These are phyloP conservation scores for Fusarium udum DNA, from an alignment of 2,329 filamentous ascomycete species.

Conservation along the genomic window DNA sequence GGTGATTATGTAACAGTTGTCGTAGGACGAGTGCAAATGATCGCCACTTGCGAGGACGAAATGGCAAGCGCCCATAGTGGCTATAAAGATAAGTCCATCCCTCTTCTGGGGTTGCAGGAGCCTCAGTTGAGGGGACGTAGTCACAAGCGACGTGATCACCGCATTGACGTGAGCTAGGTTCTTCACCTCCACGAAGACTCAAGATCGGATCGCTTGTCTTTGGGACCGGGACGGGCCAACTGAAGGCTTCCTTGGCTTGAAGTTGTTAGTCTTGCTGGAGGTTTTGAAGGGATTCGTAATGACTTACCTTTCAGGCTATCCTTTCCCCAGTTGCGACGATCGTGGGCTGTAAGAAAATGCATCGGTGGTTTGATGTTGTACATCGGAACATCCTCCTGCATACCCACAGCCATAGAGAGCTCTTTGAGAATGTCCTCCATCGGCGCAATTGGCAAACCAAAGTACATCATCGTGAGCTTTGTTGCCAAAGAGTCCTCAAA, in stretches of 20 bases:
- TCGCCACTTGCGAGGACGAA: slow-evolving; percentile 32
- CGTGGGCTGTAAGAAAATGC: slow-evolving; percentile 47
- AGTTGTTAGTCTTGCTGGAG: not conserved
- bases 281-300: rapidly evolving
- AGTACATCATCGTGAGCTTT: slow-evolving; percentile 59
- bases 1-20: slow-evolving; percentile 32
- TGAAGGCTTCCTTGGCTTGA: slow-evolving; percentile 16
- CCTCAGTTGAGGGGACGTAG: slow-evolving; percentile 1
- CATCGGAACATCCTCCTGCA: slow-evolving; percentile 8
- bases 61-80: slow-evolving; percentile 46
- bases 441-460: slow-evolving; percentile 57
- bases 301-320: slow-evolving; percentile 37
- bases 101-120: not conserved
- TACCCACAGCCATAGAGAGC: slow-evolving; percentile 31
- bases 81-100: slow-evolving; percentile 40
- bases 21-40: slow-evolving; percentile 37
- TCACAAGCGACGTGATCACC: not conserved
- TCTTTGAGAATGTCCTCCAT: slow-evolving; percentile 38
- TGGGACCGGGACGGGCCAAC: slow-evolving; percentile 5
- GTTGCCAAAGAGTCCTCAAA: slow-evolving; percentile 45
- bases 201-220: not conserved
- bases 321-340: slow-evolving; percentile 45
- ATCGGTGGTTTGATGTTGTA: slow-evolving; percentile 42
- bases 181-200: slow-evolving; percentile 30
- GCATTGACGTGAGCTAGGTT: not conserved